Evolutionary conservation across 495 filamentous ascomycete genomes (phyloP), one percentile per base, ranked within the genome.

Genomic region (Xylaria longipes): DNA sequence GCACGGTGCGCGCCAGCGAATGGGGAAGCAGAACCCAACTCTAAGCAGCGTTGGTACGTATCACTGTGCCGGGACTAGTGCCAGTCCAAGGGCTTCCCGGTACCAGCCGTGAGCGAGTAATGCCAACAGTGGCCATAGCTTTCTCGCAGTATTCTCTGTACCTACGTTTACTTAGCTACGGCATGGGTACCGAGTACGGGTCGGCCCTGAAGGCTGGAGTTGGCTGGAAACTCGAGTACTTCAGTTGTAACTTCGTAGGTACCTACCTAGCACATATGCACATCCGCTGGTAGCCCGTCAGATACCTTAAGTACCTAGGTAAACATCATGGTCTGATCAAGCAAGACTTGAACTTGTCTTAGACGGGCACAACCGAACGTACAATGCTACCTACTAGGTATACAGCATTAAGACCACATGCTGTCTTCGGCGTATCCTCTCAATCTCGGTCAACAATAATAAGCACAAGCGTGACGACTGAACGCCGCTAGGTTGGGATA

Each of bases 11-110:
- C 2, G 11, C 43, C 43, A 29, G 57, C 68, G 45, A 69, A 69
- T 69, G 45, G 57, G 56, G 39, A 62, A 17, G 45, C 68, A 62
- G 68, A 69, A 50, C 68, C 68, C 54, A 41, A 69, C 54, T 69
- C 45, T 48, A 25, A 46, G 22, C 56, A 50, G 68, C 48, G n/a
- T 15, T 37, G 41, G 68, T 69, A 57, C 65, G 39, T 68, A 68
- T 69, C 54, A 46, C 56, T 69, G 25, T 45, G 68, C 52, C 46
- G 43, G 41, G 45, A 31, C 54, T 58, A 69, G 61, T 64, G 61
- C 39, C 61, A 64, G 61, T 46, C 61, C 27, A 64, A 64, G 61
- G 61, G 61, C 41, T 46, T 29, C 50, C 48, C 48, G 57, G 33
- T 61, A 12, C 27, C 25, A 31, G 15, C 54, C 22, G 27, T 58